These are phyloP conservation scores for Cucurbitaria berberidis DNA, from an alignment of 2,329 filamentous ascomycete species.

Conservation along the genomic window DNA sequence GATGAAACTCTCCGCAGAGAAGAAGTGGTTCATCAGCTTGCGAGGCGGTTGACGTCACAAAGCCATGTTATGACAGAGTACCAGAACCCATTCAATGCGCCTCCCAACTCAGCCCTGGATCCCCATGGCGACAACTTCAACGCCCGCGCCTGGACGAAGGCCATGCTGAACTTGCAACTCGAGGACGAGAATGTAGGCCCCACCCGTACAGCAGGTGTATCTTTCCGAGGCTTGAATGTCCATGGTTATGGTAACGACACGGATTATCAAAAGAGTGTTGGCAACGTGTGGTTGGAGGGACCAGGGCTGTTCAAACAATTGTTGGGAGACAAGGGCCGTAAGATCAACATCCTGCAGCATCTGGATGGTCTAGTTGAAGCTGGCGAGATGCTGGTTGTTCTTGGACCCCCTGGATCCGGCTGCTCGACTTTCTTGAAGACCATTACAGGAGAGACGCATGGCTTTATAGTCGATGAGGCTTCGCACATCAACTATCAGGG, in stretches of 20 bases:
- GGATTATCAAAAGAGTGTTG: constrained; percentile 60
- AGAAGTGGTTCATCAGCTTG: constrained; percentile 50
- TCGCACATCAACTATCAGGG: constrained; percentile 85
- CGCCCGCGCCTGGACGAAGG: constrained; percentile 57
- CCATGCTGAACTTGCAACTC: constrained; percentile 55
- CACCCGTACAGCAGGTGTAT: constrained; percentile 54
- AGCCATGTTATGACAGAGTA: constrained; percentile 49
- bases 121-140: constrained; percentile 56
- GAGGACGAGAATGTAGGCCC: constrained; percentile 51
- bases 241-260: constrained; percentile 57
- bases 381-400: constrained; percentile 77
- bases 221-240: constrained; percentile 56
- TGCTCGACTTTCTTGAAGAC: constrained; percentile 88
- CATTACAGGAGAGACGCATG: constrained; percentile 81
- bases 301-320: constrained; percentile 47
- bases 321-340: constrained; percentile 42
- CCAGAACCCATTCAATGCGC: constrained; percentile 48
- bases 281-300: constrained; percentile 54
- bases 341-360: constrained; percentile 69
- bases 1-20: constrained; percentile 38
- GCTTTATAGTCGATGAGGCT: constrained; percentile 72
- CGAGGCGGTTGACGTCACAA: constrained; percentile 50
- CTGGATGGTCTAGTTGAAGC: constrained; percentile 72
- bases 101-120: constrained; percentile 53
- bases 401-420: constrained; percentile 71